Evolutionary conservation across 768 basidiomycete species (phyloP).

Genomic region (Tulasnella sp.): DNA sequence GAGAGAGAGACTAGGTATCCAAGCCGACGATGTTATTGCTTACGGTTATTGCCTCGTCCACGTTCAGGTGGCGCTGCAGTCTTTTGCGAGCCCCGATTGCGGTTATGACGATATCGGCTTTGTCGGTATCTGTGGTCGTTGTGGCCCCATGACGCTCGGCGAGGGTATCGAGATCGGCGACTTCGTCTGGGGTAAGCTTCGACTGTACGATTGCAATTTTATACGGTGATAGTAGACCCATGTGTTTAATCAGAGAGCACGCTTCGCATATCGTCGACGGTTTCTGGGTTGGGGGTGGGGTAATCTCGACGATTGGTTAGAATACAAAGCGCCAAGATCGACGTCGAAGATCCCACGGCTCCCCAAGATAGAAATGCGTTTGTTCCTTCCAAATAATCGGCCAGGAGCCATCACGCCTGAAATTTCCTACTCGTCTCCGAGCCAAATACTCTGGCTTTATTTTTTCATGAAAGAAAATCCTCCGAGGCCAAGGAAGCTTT

Average conservation of each 20-base stretch:
- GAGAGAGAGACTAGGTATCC: not conserved
- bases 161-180: constrained; percentile 34
- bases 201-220: constrained; percentile 37
- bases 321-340: not conserved
- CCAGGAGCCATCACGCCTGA: not conserved
- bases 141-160: constrained; percentile 29
- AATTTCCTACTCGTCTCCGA: not conserved
- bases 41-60: constrained; percentile 10
- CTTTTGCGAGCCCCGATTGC: constrained; percentile 20
- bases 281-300: not conserved
- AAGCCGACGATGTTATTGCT: not conserved
- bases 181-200: constrained; percentile 33
- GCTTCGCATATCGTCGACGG: not conserved
- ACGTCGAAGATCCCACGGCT: not conserved
- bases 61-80: constrained; percentile 20
- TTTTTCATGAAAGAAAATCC: not conserved
- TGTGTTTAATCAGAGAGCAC: not conserved
- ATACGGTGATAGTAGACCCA: constrained; percentile 23
- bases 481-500: not conserved
- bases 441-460: too few species aligned
- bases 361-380: not conserved
- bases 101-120: constrained; percentile 14
- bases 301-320: not conserved
- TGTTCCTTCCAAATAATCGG: not conserved
- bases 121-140: not conserved